These are phyloP conservation scores for Casuarina equisetifolia DNA, from an alignment of 306 rosid genomes.

Conservation along the genomic window DNA sequence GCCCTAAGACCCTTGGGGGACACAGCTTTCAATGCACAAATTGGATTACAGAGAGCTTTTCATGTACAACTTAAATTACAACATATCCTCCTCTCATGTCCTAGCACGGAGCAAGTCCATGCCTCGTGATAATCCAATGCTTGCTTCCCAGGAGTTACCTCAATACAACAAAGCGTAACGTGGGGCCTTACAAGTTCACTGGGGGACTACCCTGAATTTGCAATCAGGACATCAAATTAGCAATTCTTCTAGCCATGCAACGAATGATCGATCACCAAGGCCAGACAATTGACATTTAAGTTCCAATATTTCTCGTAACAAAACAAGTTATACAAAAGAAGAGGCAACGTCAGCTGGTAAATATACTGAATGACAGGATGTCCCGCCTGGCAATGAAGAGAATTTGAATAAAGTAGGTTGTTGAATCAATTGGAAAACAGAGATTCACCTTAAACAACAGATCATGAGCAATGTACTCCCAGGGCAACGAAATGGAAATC, in stretches of 20 bases:
- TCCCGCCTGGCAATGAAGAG: slow-evolving; percentile 16
- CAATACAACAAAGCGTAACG: slow-evolving; percentile 19
- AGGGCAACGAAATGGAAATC: slow-evolving; percentile 94
- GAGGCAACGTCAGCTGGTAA: neutral
- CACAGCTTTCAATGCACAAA: slow-evolving; percentile 25
- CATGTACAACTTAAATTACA: slow-evolving; percentile 12
- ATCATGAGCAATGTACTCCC: slow-evolving; percentile 93
- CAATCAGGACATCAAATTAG: slow-evolving; percentile 12
- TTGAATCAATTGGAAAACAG: neutral
- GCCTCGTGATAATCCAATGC: neutral
- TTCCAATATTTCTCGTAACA: neutral
- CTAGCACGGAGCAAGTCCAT: neutral
- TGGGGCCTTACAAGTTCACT: slow-evolving; percentile 64
- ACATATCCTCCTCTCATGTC: neutral
- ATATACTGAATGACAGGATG: neutral
- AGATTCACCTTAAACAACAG: slow-evolving; percentile 84
- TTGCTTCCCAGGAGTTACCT: slow-evolving; percentile 23
- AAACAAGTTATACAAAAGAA: neutral
- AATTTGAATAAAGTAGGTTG: neutral
- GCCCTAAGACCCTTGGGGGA: slow-evolving; percentile 15
- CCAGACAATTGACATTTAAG: neutral
- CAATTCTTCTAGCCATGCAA: slow-evolving; percentile 22
- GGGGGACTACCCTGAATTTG: slow-evolving; percentile 78
- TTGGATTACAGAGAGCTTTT: slow-evolving; percentile 20
- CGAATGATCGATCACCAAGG: neutral